Conservation (phyloP, 148 eudicot genomes). For the Beta vulgaris region DNA sequence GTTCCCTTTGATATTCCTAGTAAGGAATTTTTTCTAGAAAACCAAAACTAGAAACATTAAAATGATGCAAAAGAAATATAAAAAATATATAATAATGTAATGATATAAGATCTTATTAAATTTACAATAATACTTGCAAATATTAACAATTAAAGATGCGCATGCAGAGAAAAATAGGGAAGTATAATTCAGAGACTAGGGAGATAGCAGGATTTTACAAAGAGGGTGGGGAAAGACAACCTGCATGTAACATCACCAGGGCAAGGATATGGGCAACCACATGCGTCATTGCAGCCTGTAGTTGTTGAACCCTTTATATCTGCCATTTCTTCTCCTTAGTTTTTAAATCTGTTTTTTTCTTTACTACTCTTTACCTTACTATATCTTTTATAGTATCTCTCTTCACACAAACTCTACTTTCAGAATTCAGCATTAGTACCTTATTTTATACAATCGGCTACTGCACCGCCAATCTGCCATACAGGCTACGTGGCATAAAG, state of each 20-base stretch:
- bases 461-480: background rate
- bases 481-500: background rate
- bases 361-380: background rate
- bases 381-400: background rate
- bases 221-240: constrained; percentile 4
- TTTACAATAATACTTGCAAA: no score
- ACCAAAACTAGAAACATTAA: no score
- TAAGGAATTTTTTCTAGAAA: no score
- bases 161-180: no score
- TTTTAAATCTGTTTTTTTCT: background rate
- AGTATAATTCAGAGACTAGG: no score
- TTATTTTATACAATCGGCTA: background rate
- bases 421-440: background rate
- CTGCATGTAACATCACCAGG: constrained; percentile 48
- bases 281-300: constrained; percentile 40
- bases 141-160: no score
- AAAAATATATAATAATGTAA: no score
- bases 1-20: no score
- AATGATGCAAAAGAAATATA: no score
- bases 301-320: constrained; percentile 26
- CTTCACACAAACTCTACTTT: background rate
- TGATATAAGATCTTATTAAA: no score
- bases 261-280: constrained; percentile 69
- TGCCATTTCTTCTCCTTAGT: constrained; percentile 29
- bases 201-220: background rate